Conservation (phyloP, 192 early-diverging fungal species). For the Chytriomyces hyalinus region DNA sequence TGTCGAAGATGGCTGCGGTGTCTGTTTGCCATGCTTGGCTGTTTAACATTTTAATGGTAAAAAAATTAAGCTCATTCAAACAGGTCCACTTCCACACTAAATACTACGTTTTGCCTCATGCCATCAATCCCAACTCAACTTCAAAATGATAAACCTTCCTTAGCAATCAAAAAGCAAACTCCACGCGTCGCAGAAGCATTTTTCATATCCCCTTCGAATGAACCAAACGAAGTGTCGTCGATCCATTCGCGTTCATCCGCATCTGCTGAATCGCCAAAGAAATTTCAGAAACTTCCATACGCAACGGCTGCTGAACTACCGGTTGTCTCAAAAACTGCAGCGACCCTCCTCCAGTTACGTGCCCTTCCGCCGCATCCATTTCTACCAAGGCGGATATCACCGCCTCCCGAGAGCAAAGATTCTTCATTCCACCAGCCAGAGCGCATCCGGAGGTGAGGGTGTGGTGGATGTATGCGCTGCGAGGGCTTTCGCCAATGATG, state of each 20-base stretch:
- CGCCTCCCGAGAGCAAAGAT: background rate
- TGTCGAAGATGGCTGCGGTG: no score
- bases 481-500: background rate
- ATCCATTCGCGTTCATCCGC: background rate
- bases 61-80: no score
- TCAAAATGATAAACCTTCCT: no score
- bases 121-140: no score
- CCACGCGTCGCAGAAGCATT: background rate
- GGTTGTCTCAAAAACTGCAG: background rate
- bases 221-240: background rate
- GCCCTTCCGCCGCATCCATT: conserved; percentile 1
- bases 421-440: background rate
- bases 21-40: no score
- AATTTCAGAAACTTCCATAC: background rate
- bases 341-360: background rate
- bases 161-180: no score
- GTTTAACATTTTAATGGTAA: no score
- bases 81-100: no score
- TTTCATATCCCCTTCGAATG: background rate
- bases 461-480: conserved; percentile 5
- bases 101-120: no score
- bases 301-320: background rate
- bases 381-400: background rate
- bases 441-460: conserved; percentile 15
- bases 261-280: background rate